phyloP scores from a whole-genome alignment of 805 yeast genomes.

The Kodamaea leandrae region DNA sequence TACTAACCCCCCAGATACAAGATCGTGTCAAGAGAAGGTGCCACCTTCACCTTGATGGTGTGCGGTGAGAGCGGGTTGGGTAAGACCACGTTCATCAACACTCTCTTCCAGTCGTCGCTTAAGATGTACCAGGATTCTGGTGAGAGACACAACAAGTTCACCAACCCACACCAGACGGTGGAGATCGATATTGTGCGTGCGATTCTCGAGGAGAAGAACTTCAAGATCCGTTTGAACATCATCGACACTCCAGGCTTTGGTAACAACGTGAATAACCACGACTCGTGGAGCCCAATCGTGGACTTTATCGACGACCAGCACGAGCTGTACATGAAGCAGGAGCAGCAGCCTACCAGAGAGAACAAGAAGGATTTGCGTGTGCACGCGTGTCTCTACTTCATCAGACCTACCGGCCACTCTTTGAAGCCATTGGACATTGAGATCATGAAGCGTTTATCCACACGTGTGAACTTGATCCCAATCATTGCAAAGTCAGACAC shows the following conservation, averaged over 20 bases:
- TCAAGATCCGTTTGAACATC: conserved; percentile 70
- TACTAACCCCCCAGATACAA: conserved; percentile 51
- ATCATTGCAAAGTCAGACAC: conserved; percentile 89
- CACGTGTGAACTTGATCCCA: conserved; percentile 84
- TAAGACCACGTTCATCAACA: conserved; percentile 86
- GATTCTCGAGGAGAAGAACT: conserved; percentile 80
- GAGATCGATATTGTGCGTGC: conserved; percentile 79
- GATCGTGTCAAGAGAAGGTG: conserved; percentile 71
- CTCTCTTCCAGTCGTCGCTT: conserved; percentile 72
- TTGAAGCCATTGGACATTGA: conserved; percentile 84
- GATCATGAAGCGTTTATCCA: conserved; percentile 78
- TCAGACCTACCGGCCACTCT: conserved; percentile 88
- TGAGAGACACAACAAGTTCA: conserved; percentile 56
- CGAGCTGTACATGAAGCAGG: conserved; percentile 84
- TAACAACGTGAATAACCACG: conserved; percentile 79
- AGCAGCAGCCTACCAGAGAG: conserved; percentile 79
- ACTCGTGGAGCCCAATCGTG: conserved; percentile 81
- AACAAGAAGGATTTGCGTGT: conserved; percentile 77
- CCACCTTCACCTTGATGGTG: conserved; percentile 76
- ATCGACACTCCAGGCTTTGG: conserved; percentile 96
- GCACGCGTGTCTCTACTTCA: conserved; percentile 85
- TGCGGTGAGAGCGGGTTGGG: conserved; percentile 94
- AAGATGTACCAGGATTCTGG: conserved; percentile 57
- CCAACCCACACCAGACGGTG: conserved; percentile 59
- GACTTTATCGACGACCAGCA: conserved; percentile 93